phyloP scores from a whole-genome alignment of 75 land plant genomes.

The Cunninghamia lanceolata region DNA sequence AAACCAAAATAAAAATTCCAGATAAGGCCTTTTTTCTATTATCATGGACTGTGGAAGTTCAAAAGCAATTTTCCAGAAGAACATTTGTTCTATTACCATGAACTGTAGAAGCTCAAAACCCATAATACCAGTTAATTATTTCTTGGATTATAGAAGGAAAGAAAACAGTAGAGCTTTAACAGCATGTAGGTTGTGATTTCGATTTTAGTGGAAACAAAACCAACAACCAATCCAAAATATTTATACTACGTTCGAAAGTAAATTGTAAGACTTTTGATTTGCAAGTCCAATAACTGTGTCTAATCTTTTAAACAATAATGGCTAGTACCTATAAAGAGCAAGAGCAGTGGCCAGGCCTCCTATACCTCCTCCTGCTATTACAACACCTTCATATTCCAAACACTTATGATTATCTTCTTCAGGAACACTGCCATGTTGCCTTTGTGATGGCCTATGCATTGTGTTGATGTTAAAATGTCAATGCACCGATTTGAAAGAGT shows the following conservation, averaged over 20 bases:
- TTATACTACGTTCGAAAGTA: too few relatives aligned
- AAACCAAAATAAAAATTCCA: too few relatives aligned
- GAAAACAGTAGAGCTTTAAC: neutral
- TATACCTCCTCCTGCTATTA: conserved; percentile 32
- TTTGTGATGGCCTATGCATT: neutral
- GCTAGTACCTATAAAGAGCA: conserved; percentile 26
- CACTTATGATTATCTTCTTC: neutral
- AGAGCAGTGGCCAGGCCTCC: conserved; percentile 35
- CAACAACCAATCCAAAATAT: too few relatives aligned
- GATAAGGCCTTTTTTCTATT: too few relatives aligned
- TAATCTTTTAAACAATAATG: neutral
- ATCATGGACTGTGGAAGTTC: too few relatives aligned
- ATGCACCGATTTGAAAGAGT: neutral
- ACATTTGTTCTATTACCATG: too few relatives aligned
- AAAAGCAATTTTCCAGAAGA: too few relatives aligned
- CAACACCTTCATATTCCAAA: conserved; percentile 10
- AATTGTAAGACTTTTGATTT: neutral
- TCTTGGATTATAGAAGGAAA: neutral
- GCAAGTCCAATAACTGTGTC: neutral
- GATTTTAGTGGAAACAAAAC: too few relatives aligned
- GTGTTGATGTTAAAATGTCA: neutral
- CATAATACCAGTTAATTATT: too few relatives aligned
- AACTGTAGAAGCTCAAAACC: too few relatives aligned
- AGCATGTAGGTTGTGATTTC: neutral
- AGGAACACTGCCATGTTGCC: neutral